A percentile compares a stretch with the other conserved stretches of the same genome.
Conservation (phyloP, 208 protist species). For the Trypanosoma avium region DNA sequence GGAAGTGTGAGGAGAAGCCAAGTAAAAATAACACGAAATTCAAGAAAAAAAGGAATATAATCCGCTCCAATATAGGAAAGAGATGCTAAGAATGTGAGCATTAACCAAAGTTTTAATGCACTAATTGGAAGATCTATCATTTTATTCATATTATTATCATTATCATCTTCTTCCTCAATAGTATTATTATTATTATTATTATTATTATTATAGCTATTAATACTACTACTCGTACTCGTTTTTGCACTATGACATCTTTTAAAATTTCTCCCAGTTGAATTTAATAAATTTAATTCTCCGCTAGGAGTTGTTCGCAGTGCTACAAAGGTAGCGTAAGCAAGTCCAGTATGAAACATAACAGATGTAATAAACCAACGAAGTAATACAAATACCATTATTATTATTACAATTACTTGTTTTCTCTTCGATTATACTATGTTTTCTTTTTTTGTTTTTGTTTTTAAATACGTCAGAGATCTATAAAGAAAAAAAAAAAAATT, state of each 20-base stretch:
- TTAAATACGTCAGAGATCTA: no score
- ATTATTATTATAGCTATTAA: no score
- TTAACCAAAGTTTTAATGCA: constrained; percentile 67
- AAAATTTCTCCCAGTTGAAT: no score
- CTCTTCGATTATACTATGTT: no score
- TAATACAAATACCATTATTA: constrained; percentile 12
- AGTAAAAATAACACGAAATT: constrained; percentile 54
- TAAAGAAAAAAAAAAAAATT: no score
- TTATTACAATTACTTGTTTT: constrained; percentile 5
- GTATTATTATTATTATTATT: not conserved
- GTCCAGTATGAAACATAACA: constrained; percentile 40
- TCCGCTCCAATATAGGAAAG: constrained; percentile 50
- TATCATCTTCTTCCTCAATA: not conserved
- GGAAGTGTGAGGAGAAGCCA: constrained; percentile 57
- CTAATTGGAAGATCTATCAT: constrained; percentile 14
- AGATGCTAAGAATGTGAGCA: constrained; percentile 43
- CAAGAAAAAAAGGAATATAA: constrained; percentile 53
- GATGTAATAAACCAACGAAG: constrained; percentile 15
- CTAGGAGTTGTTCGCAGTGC: constrained; percentile 19
- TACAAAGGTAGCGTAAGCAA: constrained; percentile 52
- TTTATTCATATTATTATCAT: not conserved
- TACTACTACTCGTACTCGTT: no score
- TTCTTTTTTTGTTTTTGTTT: not conserved
- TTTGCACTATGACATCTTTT: no score
- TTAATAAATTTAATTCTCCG: not conserved